Evolutionary conservation across 148 eudicot species (phyloP).

Genomic region (Spergularia bocconei): DNA sequence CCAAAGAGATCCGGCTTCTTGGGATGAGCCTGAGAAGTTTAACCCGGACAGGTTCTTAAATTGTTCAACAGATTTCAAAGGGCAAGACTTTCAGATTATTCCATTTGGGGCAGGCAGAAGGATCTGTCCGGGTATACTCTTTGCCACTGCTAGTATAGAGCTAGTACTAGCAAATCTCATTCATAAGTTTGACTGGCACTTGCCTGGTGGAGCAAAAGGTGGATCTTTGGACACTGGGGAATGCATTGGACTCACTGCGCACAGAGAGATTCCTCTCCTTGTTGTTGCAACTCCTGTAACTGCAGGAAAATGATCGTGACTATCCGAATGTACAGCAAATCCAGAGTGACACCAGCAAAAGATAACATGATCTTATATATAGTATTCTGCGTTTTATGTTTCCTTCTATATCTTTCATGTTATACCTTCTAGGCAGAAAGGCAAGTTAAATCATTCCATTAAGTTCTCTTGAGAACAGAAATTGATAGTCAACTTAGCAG

Average conservation of each 20-base stretch:
- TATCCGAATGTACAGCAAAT: not conserved
- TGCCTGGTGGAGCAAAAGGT: constrained; percentile 19
- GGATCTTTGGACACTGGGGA: constrained; percentile 22
- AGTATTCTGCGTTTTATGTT: too few species aligned
- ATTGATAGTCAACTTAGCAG: too few species aligned
- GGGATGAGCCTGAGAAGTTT: constrained; percentile 25
- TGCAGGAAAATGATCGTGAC: not conserved
- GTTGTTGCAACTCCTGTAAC: constrained; percentile 9
- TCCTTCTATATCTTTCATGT: too few species aligned
- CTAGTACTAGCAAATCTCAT: constrained; percentile 31
- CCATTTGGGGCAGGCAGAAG: constrained; percentile 36
- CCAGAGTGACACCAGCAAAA: too few species aligned
- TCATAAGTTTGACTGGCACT: constrained; percentile 20
- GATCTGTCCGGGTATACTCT: constrained; percentile 24
- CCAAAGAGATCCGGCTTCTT: constrained; percentile 25
- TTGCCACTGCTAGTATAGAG: constrained; percentile 21
- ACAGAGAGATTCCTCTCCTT: constrained; percentile 18
- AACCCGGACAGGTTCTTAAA: constrained; percentile 26
- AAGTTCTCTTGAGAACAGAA: too few species aligned
- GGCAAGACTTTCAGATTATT: constrained; percentile 29
- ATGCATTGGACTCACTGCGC: constrained; percentile 16
- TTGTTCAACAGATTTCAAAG: constrained; percentile 17
- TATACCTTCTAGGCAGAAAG: too few species aligned
- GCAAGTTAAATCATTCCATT: too few species aligned
- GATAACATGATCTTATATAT: too few species aligned